phyloP scores from a whole-genome alignment of 2,329 filamentous ascomycete species.

The Chrysoporthe austroafricana region DNA sequence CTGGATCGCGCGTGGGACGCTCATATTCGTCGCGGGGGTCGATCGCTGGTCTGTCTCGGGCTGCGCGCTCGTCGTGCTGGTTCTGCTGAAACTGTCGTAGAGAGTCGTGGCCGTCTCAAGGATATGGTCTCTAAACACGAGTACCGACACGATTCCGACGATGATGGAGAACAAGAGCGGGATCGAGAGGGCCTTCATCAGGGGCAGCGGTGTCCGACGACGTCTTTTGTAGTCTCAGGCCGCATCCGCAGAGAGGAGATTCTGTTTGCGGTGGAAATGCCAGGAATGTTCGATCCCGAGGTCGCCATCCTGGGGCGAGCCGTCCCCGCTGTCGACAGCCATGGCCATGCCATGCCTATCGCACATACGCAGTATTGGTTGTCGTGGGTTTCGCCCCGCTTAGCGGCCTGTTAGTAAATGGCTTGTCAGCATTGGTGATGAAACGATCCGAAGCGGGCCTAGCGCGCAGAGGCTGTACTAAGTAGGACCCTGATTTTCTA shows the following conservation, averaged over 20 bases:
- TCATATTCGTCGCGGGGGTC: slow-evolving; percentile 56
- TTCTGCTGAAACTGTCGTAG: slow-evolving; percentile 31
- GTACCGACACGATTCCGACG: slow-evolving; percentile 43
- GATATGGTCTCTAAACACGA: slow-evolving; percentile 40
- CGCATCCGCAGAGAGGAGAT: not conserved
- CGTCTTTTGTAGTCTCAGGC: slow-evolving; percentile 9
- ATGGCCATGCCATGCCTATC: not conserved
- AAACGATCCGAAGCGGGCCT: not conserved
- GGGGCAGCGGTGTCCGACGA: slow-evolving; percentile 9
- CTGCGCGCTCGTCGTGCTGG: slow-evolving; percentile 13
- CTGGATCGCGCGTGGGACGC: slow-evolving; percentile 74
- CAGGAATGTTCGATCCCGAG: slow-evolving; percentile 6
- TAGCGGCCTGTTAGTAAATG: slow-evolving; percentile 11
- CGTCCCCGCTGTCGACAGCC: not conserved
- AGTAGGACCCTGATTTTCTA: not conserved
- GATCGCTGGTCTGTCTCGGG: slow-evolving; percentile 9
- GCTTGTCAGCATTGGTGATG: slow-evolving; percentile 12
- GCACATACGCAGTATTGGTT: not conserved
- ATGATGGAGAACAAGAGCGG: slow-evolving; percentile 43
- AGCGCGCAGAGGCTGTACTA: not conserved
- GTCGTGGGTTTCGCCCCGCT: slow-evolving; percentile 4
- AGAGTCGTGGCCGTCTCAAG: slow-evolving; percentile 32
- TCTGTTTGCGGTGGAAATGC: not conserved
- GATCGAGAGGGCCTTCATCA: slow-evolving; percentile 46
- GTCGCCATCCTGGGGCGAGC: slow-evolving; percentile 6